Base-by-base conservation (phyloP, 148 eudicot species). In the Talinum fruticosum region DNA sequence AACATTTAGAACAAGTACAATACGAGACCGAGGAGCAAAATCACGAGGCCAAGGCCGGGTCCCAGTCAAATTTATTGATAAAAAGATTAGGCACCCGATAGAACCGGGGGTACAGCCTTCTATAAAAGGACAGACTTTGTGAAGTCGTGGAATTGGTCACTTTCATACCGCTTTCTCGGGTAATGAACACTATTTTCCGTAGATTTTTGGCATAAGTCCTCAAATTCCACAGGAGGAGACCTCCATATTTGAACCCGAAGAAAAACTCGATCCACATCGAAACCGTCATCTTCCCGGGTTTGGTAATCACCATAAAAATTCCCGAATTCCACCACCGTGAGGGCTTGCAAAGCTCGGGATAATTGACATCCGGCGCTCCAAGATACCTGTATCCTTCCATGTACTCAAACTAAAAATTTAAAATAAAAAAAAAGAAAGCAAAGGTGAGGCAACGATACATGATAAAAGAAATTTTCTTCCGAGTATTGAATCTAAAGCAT, bases 191-290 rank as follows among this genome's bases (percentile, higher is more conserved):
- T 4, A 67, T 6, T 23, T 49, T 76, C 6, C 37, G 2, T 21
- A 76, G 62, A 49, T 49, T 51, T 6, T n/a, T 10, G 5, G 79
- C 73, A 35, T 12, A 34, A 4, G 30, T 34, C 64, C n/a, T 68
- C 5, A 76, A 28, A 49, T 76, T 76, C 73, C 79, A 77, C 66
- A 35, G 2, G 8, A 77, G 67, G 32, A 35, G 41, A 14, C 51
- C 18, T 69, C 36, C 73, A 54, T 15, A 24, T 3, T 51, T 62
- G 15, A 30, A 18, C 4, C 34, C 73, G 33, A 18, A 28, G 15
- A 77, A 69, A 34, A 49, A 76, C 0, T 4, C 30, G 4, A 4
- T 4, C 14, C 67, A 51, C 74, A 6, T 35, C 29, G 54, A 68
- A 77, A 26, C 30, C n/a, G 24, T n/a, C 68, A 16, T 23, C 79